Conservation (phyloP, 306 rosid species). For the Vigna reflexopilosa region DNA sequence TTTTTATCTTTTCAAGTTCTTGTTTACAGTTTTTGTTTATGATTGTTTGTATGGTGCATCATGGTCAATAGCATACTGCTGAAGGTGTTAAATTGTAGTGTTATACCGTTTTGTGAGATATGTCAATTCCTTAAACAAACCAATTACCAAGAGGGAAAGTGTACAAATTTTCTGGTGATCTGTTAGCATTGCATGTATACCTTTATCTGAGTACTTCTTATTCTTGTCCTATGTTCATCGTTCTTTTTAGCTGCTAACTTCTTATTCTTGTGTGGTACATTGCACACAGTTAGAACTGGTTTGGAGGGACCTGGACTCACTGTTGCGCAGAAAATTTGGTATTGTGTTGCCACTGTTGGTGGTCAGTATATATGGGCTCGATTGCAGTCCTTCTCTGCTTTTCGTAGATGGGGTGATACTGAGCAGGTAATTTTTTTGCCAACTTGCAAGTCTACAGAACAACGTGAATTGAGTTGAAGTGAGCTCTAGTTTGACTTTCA, state of each 20-base stretch:
- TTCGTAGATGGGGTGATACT: slow-evolving; percentile 99
- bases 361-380: slow-evolving; percentile 98
- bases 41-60: slow-evolving; percentile 22
- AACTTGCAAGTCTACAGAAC: slow-evolving; percentile 7
- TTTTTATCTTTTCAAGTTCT: not conserved
- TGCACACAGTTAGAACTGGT: slow-evolving; percentile 86
- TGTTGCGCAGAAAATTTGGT: slow-evolving; percentile 89
- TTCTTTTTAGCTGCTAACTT: not conserved
- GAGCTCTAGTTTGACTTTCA: slow-evolving; percentile 29
- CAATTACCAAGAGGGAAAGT: not conserved
- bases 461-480: slow-evolving; percentile 21
- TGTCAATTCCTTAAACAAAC: slow-evolving; percentile 26
- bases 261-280: slow-evolving; percentile 40
- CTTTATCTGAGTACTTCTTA: slow-evolving; percentile 3
- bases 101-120: not conserved
- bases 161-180: not conserved
- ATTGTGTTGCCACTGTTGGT: slow-evolving; percentile 91
- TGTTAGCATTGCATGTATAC: slow-evolving; percentile 6
- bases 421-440: slow-evolving; percentile 74
- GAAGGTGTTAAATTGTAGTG: not conserved
- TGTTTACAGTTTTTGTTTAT: not conserved
- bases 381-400: slow-evolving; percentile 94
- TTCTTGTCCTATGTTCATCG: not conserved
- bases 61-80: slow-evolving; percentile 7
- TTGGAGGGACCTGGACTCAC: slow-evolving; percentile 98